Evolutionary conservation across 2,329 filamentous ascomycete species (phyloP), one percentile per base, ranked within the genome.

Genomic region (Polychaeton citri): DNA sequence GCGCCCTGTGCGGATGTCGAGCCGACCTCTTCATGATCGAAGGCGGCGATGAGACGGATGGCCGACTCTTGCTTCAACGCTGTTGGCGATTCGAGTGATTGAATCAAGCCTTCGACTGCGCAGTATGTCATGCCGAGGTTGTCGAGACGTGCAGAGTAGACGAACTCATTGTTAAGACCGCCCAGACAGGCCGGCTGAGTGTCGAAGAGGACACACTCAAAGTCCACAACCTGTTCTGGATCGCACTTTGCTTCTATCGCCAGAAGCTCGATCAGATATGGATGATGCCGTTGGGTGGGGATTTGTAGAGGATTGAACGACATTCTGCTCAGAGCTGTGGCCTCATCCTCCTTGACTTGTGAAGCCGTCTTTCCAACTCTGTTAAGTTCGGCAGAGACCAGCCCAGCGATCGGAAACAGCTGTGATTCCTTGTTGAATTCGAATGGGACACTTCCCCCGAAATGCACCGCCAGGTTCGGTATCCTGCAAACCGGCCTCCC

Each of bases 121-220:
- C 90, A 96, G 66, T 86, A 96, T 7, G 88, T 92, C 83, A 93
- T 94, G 62, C 84, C 83, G 12, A 95, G 70, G 61, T 98, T 98
- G 65, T 98, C 90, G 37, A 98, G 72, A 32, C 90, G 79, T n/a
- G 87, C 77, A 2, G 88, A 94, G 65, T 88, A 95, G 63, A 98
- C 83, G 56, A 98, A 81, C 61, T 98, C 90, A 53, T 95, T 81
- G 57, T 83, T 81, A 46, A 98, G 64, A 21, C 90, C 90, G 40
- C 90, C 90, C 12, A 98, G 72, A 54, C 78, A 83, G 1, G 87
- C 76, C 54, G 88, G 82, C 54, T 98, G 90, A 7, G 86, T 92
- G 58, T 98, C 90, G 61, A 93, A 98, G 30, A 98, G 76, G n/a
- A 95, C 75, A 50, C 95, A 74, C 64, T 98, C 90, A 50, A 98